A percentile compares a stretch with the other conserved stretches of the same genome.
phyloP scores from a whole-genome alignment of 768 basidiomycete species.

The Psilocybe tampanensis region DNA sequence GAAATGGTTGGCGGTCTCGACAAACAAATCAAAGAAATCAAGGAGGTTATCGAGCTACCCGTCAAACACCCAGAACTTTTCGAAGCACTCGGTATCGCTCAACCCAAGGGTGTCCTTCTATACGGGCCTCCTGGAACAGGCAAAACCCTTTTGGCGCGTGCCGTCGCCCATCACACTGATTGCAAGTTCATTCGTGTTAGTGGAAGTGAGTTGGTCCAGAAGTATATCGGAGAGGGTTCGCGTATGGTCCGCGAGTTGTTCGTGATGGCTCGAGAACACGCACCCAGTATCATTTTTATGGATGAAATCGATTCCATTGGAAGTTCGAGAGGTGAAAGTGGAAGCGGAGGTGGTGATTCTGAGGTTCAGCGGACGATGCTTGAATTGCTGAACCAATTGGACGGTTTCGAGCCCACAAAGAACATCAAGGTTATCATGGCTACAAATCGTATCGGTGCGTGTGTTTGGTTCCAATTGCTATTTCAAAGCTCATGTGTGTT shows the following conservation, averaged over 20 bases:
- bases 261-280: conserved; percentile 97
- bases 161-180: conserved; percentile 97
- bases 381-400: conserved; percentile 86
- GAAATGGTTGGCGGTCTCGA: conserved; percentile 99
- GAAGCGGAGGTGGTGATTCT: conserved; percentile 85
- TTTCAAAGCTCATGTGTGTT: not conserved
- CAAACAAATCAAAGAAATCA: conserved; percentile 98
- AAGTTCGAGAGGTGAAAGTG: conserved; percentile 88
- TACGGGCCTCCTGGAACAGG: conserved; percentile 98
- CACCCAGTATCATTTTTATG: conserved; percentile 99
- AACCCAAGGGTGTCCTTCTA: conserved; percentile 93
- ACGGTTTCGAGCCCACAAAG: conserved; percentile 95
- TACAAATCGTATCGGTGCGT: conserved; percentile 89
- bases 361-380: conserved; percentile 93
- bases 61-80: conserved; percentile 98
- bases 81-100: conserved; percentile 94
- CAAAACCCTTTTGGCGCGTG: conserved; percentile 93
- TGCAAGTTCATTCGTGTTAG: conserved; percentile 97
- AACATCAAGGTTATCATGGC: conserved; percentile 98
- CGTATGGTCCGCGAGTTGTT: conserved; percentile 97
- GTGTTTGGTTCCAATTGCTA: not conserved
- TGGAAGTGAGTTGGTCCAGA: conserved; percentile 94
- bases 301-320: conserved; percentile 99
- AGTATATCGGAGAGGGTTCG: conserved; percentile 97
- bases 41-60: conserved; percentile 95